Conservation (phyloP, 1,139 yeast species). For the Kodamaea sp. region DNA sequence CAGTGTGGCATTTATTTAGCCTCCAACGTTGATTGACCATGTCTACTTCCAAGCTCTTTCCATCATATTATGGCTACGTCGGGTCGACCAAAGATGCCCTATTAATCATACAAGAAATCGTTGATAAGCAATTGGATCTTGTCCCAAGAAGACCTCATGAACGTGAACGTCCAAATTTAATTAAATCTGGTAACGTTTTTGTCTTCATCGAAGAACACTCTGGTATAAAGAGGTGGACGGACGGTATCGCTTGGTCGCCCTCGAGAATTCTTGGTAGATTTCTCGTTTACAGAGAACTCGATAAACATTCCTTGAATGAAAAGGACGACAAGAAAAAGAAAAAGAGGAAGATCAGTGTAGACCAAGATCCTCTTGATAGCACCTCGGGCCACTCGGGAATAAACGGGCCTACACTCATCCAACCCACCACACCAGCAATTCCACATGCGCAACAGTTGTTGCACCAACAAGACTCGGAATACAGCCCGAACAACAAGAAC, state of each 20-base stretch:
- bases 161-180: constrained; percentile 64
- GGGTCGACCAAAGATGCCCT: constrained; percentile 84
- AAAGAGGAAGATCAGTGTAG: constrained; percentile 24
- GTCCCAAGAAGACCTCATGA: constrained; percentile 83
- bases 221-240: constrained; percentile 93
- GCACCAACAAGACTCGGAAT: constrained; percentile 5
- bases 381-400: neutral
- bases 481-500: constrained; percentile 8
- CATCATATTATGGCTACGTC: constrained; percentile 78
- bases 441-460: constrained; percentile 20
- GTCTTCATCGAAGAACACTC: constrained; percentile 81
- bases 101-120: constrained; percentile 74
- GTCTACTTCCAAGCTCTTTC: constrained; percentile 35
- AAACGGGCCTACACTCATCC: neutral
- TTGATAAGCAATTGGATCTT: constrained; percentile 61
- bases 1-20: no score
- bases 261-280: constrained; percentile 83
- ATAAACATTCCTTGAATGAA: constrained; percentile 47
- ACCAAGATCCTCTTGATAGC: constrained; percentile 18
- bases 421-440: constrained; percentile 9
- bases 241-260: constrained; percentile 91
- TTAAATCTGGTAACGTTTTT: constrained; percentile 77
- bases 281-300: constrained; percentile 77
- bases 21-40: no score
- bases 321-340: constrained; percentile 38